Conservation (phyloP, 139 green algal genomes). For the Chlorella sp. region DNA sequence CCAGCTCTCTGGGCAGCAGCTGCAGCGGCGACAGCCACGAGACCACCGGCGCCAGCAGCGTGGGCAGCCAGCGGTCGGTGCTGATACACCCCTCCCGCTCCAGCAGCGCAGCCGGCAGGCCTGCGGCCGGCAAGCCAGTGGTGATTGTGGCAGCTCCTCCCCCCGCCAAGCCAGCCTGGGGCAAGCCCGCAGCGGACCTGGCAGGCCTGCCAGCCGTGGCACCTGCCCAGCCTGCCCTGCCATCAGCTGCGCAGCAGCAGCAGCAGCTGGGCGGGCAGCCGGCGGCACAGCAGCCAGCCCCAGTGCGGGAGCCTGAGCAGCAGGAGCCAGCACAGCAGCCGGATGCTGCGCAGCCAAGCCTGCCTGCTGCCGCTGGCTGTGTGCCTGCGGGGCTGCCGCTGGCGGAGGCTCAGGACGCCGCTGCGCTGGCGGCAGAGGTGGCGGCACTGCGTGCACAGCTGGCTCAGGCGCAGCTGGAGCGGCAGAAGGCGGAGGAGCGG, state of each 20-base stretch:
- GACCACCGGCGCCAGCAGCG: conserved; percentile 16
- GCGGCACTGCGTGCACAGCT: conserved; percentile 39
- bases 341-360: neutral
- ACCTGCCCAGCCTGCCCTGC: neutral
- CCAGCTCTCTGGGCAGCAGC: conserved; percentile 31
- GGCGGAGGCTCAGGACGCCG: neutral
- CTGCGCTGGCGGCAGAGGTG: conserved; percentile 34
- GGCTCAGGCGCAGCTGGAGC: neutral
- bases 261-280: neutral
- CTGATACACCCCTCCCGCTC: conserved; percentile 10
- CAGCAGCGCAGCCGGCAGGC: neutral
- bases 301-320: neutral
- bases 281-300: neutral
- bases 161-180: neutral
- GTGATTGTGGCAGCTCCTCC: neutral
- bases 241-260: too few relatives aligned
- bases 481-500: neutral
- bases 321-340: neutral
- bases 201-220: neutral
- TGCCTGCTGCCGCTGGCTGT: neutral
- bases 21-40: conserved; percentile 46
- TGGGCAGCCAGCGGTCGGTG: conserved; percentile 39
- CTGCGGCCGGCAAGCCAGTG: neutral
- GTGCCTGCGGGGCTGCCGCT: neutral
- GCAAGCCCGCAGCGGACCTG: neutral